Conservation (phyloP, 2,329 filamentous ascomycete species). For the Fonsecaea monophora region DNA sequence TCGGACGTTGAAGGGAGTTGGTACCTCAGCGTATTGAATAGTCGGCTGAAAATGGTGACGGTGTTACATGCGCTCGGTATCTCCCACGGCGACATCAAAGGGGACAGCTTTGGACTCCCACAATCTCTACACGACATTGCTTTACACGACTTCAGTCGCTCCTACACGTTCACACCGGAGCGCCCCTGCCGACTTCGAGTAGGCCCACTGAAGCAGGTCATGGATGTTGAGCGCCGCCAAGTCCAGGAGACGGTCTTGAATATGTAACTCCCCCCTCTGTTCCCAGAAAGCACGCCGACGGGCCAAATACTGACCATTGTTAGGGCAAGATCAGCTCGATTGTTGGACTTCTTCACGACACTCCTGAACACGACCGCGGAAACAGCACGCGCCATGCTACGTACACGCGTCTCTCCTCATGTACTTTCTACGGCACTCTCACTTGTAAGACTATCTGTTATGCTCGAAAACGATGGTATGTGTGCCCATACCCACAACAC, state of each 20-base stretch:
- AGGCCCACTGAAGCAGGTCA: not conserved
- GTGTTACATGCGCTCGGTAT: conserved; percentile 5
- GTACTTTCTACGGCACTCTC: not conserved
- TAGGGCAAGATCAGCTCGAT: not conserved
- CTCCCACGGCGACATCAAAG: conserved; percentile 4
- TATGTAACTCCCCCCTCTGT: not conserved
- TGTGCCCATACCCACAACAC: not conserved
- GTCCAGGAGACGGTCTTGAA: not conserved
- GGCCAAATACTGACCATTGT: not conserved
- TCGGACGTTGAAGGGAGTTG: conserved; percentile 4
- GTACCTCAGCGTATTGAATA: conserved; percentile 3
- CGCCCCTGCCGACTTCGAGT: not conserved
- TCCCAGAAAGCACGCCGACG: not conserved
- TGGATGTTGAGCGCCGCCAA: not conserved
- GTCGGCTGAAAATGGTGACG: conserved; percentile 3
- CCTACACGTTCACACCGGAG: conserved; percentile 3
- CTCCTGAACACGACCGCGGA: not conserved
- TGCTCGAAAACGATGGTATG: not conserved
- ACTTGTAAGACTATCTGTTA: not conserved
- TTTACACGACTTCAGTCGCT: conserved; percentile 3
- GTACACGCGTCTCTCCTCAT: not conserved
- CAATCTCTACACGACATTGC: conserved; percentile 3
- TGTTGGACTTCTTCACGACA: not conserved
- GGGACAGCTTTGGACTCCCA: conserved; percentile 3
- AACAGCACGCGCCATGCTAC: not conserved